Base-by-base conservation (phyloP, 73 alveolate species). In the Paramecium sexaurelia region DNA sequence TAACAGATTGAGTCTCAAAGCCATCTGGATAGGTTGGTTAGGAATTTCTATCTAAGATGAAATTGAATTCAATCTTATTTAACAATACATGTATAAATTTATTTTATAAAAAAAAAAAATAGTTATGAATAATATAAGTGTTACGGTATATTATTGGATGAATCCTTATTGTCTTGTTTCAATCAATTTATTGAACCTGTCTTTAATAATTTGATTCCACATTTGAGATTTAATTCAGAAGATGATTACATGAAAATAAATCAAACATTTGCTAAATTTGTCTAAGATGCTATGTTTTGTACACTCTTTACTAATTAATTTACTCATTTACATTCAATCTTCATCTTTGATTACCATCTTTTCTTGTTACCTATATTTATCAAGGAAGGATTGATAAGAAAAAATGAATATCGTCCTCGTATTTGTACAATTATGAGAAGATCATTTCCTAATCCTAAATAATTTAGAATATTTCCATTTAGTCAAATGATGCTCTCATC, bases 11-110 rank as follows among this genome's bases (percentile, higher is more conserved):
- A 78, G 45, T 22, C 33, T 78, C 7, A 37, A 32, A 33, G 73
- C 71, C 2, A 39, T 78, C 13, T 78, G 90, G 90, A 26, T 78
- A 2, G 90, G 90, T 19, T 78, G 90, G 90, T 7, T 78, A 13
- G 90, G 90, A 41, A 24, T 78, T 22, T 10, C 43, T 10, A 24
- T 37, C n/a, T 6, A 7, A 19, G 87, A 73, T 33, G 43, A 78
- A 78, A 29, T 36, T 3, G 90, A 78, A 41, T 78, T 78, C 27
- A 39, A 20, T 19, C 55, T 24, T 37, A 8, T 78, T 11, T 43
- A 78, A 78, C 19, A 78, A 39, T 43, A 41, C 11, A 32, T 78
- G 90, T 78, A 78, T 40, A 3, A 1, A 39, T 39, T 78, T 5
- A 4, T 5, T 10, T 13, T 40, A n/a, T n/a, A n/a, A n/a, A n/a